Conservation (phyloP, 106 monocot genomes). For the Dendrobium catenatum region DNA sequence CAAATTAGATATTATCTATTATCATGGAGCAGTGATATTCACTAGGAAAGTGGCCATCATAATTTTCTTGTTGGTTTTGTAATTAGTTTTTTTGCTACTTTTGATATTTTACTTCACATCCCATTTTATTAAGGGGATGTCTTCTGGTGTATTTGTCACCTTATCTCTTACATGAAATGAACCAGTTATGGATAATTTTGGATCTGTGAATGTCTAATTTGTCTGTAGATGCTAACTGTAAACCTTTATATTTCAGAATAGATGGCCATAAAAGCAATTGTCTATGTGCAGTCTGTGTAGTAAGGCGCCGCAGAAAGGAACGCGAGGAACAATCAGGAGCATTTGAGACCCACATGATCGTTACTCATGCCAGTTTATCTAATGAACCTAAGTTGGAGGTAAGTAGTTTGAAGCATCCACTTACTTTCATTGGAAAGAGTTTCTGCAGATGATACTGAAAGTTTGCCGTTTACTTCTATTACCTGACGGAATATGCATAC, state of each 20-base stretch:
- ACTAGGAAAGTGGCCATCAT: neutral
- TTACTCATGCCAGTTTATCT: constrained; percentile 16
- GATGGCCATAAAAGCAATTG: constrained; percentile 84
- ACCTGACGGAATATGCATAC: neutral
- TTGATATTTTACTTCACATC: neutral
- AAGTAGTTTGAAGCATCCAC: neutral
- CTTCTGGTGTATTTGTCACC: neutral
- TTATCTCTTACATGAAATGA: neutral
- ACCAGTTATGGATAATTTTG: neutral
- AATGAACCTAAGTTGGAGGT: constrained; percentile 12
- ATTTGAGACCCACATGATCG: constrained; percentile 21
- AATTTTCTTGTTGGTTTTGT: neutral
- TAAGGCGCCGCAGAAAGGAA: constrained; percentile 69
- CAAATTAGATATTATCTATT: neutral
- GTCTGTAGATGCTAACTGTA: neutral
- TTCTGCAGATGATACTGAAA: neutral
- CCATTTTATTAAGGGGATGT: neutral
- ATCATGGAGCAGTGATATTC: neutral
- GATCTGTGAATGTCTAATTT: neutral
- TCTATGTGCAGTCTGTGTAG: constrained; percentile 84
- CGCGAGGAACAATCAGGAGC: constrained; percentile 32
- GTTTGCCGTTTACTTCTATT: neutral
- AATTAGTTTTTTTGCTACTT: neutral
- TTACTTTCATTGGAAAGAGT: neutral
- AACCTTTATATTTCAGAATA: constrained; percentile 39